A percentile compares a stretch with the other conserved stretches of the same genome.
Evolutionary conservation across 2,329 filamentous ascomycete species (phyloP).

Genomic region (Coniochaeta sp.): DNA sequence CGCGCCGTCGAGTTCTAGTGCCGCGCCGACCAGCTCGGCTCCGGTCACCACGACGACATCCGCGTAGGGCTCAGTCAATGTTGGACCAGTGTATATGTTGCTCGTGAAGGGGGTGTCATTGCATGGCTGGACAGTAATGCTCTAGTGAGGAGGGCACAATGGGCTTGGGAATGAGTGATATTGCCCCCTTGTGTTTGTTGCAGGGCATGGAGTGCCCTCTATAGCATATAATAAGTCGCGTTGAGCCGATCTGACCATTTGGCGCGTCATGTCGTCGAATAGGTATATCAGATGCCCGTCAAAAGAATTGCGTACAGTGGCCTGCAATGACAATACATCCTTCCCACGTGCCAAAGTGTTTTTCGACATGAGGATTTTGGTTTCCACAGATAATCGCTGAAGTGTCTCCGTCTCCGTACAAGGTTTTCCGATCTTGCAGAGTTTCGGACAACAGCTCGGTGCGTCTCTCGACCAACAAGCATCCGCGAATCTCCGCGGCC

Average conservation of each 20-base stretch:
- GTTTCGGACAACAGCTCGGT: background rate
- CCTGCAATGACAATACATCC: background rate
- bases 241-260: background rate
- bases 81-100: background rate
- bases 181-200: background rate
- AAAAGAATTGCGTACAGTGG: background rate
- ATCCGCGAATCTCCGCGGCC: background rate
- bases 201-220: background rate
- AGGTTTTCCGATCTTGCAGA: background rate
- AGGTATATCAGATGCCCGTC: background rate
- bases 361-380: background rate
- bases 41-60: background rate
- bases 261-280: background rate
- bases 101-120: background rate
- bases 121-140: background rate
- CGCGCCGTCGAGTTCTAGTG: background rate
- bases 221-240: background rate
- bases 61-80: background rate
- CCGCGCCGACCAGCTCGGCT: background rate
- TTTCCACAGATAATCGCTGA: background rate
- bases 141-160: background rate
- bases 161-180: background rate
- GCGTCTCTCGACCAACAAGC: background rate
- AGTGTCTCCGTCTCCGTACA: background rate
- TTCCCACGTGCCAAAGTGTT: background rate